Conservation (phyloP, 2,329 filamentous ascomycete species). For the Trichoderma gracile region DNA sequence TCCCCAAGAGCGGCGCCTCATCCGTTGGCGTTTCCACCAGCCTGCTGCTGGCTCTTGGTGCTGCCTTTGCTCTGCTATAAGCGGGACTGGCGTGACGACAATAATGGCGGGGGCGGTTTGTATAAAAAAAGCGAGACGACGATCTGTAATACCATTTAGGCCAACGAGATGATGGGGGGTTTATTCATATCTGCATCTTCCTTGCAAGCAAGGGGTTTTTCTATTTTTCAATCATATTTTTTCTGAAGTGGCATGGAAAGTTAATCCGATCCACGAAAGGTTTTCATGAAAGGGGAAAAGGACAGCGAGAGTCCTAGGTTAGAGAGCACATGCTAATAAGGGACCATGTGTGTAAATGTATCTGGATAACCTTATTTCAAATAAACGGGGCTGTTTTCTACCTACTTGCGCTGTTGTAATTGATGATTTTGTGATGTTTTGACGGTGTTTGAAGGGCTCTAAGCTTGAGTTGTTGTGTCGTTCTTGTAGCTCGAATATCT, state of each 20-base stretch:
- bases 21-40: conserved; percentile 44
- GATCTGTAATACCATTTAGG: conserved; percentile 23
- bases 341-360: conserved; percentile 24
- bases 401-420: not conserved
- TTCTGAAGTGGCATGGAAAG: conserved; percentile 17
- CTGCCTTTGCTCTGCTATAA: conserved; percentile 47
- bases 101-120: conserved; percentile 16
- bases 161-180: not conserved
- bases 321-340: conserved; percentile 20
- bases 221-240: conserved; percentile 7
- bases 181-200: conserved; percentile 26
- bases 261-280: conserved; percentile 4
- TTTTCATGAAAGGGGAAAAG: conserved; percentile 16
- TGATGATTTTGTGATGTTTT: not conserved
- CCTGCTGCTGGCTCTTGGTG: conserved; percentile 47
- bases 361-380: conserved; percentile 24
- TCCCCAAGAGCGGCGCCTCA: conserved; percentile 31
- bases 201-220: conserved; percentile 24
- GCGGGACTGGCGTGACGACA: conserved; percentile 1
- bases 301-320: conserved; percentile 21
- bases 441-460: too few relatives aligned
- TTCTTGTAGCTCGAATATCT: too few relatives aligned
- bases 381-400: conserved; percentile 12
- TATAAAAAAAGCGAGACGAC: conserved; percentile 2
- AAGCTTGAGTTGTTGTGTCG: not conserved